phyloP scores from a whole-genome alignment of 2,329 filamentous ascomycete species.

The Cadophora sp. region DNA sequence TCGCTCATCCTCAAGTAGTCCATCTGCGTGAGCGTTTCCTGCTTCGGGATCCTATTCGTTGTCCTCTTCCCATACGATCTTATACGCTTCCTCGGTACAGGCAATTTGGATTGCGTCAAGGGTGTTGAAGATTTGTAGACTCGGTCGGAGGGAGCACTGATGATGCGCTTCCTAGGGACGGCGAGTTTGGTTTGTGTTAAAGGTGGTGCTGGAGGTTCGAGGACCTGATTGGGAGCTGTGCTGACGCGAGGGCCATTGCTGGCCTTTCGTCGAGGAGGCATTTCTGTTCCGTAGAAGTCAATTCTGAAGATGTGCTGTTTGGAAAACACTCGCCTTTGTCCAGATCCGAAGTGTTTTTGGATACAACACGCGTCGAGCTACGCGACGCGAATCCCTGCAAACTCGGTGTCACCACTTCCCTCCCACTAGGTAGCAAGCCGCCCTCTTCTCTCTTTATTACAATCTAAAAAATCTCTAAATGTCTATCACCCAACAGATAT shows the following conservation, averaged over 20 bases:
- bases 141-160: constrained; percentile 36
- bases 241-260: background rate
- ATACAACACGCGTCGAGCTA: background rate
- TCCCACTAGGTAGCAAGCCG: background rate
- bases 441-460: no score
- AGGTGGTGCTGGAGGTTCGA: background rate
- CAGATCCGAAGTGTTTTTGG: background rate
- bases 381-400: constrained; percentile 13
- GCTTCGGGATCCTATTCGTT: constrained; percentile 30
- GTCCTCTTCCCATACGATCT: constrained; percentile 39
- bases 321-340: background rate
- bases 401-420: background rate
- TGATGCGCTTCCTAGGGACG: constrained; percentile 28
- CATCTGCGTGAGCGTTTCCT: constrained; percentile 44
- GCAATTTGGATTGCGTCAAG: constrained; percentile 39
- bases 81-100: constrained; percentile 34
- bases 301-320: background rate
- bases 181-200: constrained; percentile 32
- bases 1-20: constrained; percentile 32
- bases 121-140: constrained; percentile 41
- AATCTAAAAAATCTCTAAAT: no score
- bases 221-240: background rate
- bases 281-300: background rate
- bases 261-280: background rate
- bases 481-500: no score